Evolutionary conservation across 2,329 filamentous ascomycete genomes (phyloP), one percentile per base, ranked within the genome.

Genomic region (Chaetomium sp.): DNA sequence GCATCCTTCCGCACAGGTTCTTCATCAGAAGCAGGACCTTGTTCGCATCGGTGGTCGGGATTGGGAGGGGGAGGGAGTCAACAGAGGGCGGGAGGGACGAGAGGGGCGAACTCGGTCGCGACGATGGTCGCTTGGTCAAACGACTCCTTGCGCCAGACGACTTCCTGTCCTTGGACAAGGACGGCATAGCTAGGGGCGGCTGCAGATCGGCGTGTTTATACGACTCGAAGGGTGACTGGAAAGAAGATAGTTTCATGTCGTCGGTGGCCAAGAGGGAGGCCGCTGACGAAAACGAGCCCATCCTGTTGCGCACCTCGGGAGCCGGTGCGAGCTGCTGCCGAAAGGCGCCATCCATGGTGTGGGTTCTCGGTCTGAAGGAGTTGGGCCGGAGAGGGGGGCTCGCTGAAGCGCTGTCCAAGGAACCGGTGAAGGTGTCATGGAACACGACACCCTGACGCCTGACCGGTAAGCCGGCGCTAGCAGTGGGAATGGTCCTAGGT

Each of bases 1-100:
- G 88, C 91, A 94, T 95, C 69, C 88, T 85, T 31, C 92, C 91
- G 72, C 89, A 90, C 7, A 92, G 79, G 27, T 84, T 88, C 75
- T 88, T 91, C 90, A 95, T 94, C 65, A 95, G 78, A 71, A 87
- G 82, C 61, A 93, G 79, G 29, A 94, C 83, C 72, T 87, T 90
- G 70, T 89, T 89, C 47, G 89, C 87, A 75, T 93, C 89, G 23
- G 85, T 83, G 4, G 87, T 88, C 42, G 84, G 83, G 57, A 89
- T 79, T 3, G 87, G 86, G 27, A 83, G 75, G 2, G 83, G 82
- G 2, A 89, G 75, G 5, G 85, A 87, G 73, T 89, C 86, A 65
- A 88, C 80, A 4, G 83, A 85, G 1, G 85, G 85, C 9, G 81
- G 80, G 4, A 80, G 78, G 1, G 84, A 82, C 53, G 82, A 76